Evolutionary conservation across 2,329 filamentous ascomycete species (phyloP), one percentile per base, ranked within the genome.

Genomic region (Penicillium occitanis): DNA sequence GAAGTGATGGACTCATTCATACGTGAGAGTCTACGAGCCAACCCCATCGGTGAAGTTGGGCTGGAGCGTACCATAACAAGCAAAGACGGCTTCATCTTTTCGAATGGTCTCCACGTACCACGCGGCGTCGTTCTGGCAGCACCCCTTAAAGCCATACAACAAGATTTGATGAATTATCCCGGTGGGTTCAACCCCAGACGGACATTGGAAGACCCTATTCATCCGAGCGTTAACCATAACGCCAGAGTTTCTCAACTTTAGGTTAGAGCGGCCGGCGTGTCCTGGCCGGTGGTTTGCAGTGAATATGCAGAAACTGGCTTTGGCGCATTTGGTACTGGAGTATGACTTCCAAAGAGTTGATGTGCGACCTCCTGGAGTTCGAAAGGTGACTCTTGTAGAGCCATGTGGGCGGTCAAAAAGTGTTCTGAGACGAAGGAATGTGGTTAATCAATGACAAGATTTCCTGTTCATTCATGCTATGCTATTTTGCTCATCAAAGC

Each of bases 11-110:
- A 55, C 50, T 55, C 50, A 7, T 55, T 55, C n/a, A 55, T 55
- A 33, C 50, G 50, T 13, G 50, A 55, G 50, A 55, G 50, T 35
- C 50, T 55, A 55, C 25, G 50, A 55, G 50, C 50, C 50, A 55
- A 55, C n/a, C 50, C 50, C 33, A 55, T 55, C 17, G 50, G 50
- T 17, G 50, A 55, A 19, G 28, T 55, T 55, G 50, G 50, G 8
- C 17, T 55, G 17, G 50, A 55, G 33, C 28, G 28, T 19, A 35
- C 28, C 50, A 35, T 55, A 33, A 55, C 50, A 55, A 55, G 50
- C 7, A 19, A 55, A 35, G 17, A 55, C 8, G 50, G 50, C 28
- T 55, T 55, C 17, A 55, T 28, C 35, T 55, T 55, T n/a, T 55
- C 51, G 7, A 55, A 55, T 19, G 51, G 51, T 19, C 28, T 35